Evolutionary conservation across 768 basidiomycete species (phyloP).

Genomic region (Candolleomyces efflorescens): DNA sequence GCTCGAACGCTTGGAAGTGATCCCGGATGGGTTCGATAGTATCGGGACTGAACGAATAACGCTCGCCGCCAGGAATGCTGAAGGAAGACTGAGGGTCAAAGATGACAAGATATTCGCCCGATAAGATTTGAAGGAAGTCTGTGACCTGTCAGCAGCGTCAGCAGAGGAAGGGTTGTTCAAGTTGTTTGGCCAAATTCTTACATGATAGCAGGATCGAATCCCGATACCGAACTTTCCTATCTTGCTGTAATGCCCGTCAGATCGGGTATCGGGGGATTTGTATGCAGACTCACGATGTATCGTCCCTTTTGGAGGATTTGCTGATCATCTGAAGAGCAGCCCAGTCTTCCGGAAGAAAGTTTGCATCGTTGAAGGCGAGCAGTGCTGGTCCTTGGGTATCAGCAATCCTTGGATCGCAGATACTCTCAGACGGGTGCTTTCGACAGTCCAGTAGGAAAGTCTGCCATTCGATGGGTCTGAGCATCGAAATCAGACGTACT

Average conservation of each 20-base stretch:
- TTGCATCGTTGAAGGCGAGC: conserved; percentile 42
- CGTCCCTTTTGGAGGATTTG: conserved; percentile 41
- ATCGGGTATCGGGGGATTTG: not conserved
- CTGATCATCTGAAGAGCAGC: conserved; percentile 37
- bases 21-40: conserved; percentile 19
- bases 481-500: not conserved
- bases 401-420: conserved; percentile 24
- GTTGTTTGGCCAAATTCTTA: conserved; percentile 16
- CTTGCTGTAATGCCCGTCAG: conserved; percentile 28
- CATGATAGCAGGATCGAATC: conserved; percentile 50
- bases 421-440: conserved; percentile 13
- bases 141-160: conserved; percentile 31
- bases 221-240: conserved; percentile 53
- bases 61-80: conserved; percentile 25
- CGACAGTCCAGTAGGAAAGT: conserved; percentile 29
- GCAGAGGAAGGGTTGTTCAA: not conserved
- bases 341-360: conserved; percentile 41
- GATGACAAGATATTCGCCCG: conserved; percentile 32
- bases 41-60: conserved; percentile 21
- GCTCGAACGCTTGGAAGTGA: conserved; percentile 28
- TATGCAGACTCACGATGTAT: conserved; percentile 34
- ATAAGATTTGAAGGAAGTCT: conserved; percentile 47
- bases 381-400: conserved; percentile 38
- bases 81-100: conserved; percentile 38
- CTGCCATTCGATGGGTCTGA: conserved; percentile 10